Evolutionary conservation across 805 yeast genomes (phyloP).

Genomic region (Barnettozyma vustinii): DNA sequence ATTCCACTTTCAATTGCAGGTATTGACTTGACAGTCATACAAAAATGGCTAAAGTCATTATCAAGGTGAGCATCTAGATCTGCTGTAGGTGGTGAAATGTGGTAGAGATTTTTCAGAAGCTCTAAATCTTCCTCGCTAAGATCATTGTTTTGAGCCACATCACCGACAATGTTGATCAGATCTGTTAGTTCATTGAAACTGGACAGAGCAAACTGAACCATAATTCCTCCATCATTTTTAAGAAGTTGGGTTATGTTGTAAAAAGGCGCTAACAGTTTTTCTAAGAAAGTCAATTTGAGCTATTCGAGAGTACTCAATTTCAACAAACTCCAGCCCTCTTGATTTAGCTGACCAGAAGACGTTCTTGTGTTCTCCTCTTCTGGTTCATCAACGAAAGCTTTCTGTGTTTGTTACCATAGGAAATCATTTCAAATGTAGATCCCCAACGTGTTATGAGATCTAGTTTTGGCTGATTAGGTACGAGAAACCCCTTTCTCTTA

Average conservation of each 20-base stretch:
- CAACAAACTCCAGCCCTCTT: not conserved
- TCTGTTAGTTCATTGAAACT: not conserved
- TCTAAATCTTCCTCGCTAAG: not conserved
- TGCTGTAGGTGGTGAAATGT: not conserved
- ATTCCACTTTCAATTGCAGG: not conserved
- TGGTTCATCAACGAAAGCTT: not conserved
- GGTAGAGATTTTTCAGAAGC: not conserved
- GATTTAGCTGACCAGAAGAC: not conserved
- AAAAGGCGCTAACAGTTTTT: not conserved
- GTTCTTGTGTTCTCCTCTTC: not conserved
- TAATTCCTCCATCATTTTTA: not conserved
- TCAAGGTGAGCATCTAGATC: not conserved
- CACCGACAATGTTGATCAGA: not conserved
- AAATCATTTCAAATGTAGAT: not conserved
- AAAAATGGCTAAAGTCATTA: not conserved
- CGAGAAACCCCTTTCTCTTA: not conserved
- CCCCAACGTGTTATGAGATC: not conserved
- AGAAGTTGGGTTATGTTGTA: not conserved
- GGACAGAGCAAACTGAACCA: not conserved
- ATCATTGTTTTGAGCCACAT: not conserved
- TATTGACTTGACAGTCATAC: not conserved
- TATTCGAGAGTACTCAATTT: not conserved
- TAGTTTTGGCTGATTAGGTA: not conserved
- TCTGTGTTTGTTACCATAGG: not conserved
- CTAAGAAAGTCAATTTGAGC: not conserved